Percentiles rank a stretch among this genome's conserved stretches.
Evolutionary conservation across 371 early-diverging fungal species (phyloP).

Genomic region (Mortierella sp.): DNA sequence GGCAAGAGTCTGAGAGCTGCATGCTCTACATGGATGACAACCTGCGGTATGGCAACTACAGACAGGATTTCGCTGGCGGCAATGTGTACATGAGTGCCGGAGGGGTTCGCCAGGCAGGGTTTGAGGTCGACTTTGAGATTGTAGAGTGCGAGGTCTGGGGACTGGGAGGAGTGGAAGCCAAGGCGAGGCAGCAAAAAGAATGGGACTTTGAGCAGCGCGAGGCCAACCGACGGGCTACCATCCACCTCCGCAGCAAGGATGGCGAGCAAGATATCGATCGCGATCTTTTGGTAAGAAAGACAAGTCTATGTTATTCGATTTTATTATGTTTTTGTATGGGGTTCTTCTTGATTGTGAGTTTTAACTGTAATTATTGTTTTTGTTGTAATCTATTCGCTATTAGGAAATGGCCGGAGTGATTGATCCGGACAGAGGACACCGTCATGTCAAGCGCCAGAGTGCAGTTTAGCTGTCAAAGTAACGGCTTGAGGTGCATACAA

Average conservation of each 20-base stretch:
- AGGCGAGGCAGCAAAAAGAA: slow-evolving; percentile 60
- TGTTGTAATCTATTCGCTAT: too few species aligned
- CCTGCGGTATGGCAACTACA: slow-evolving; percentile 62
- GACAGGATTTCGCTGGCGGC: slow-evolving; percentile 58
- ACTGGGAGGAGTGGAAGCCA: slow-evolving; percentile 63
- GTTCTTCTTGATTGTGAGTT: too few species aligned
- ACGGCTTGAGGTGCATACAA: too few species aligned
- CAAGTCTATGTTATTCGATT: too few species aligned
- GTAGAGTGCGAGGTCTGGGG: slow-evolving; percentile 74
- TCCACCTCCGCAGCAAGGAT: slow-evolving; percentile 63
- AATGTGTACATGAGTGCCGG: slow-evolving; percentile 46
- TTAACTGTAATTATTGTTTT: too few species aligned
- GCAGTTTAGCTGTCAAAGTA: too few species aligned
- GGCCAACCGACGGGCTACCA: slow-evolving; percentile 59
- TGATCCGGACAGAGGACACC: too few species aligned
- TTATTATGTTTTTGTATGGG: too few species aligned
- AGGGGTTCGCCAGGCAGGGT: slow-evolving; percentile 36
- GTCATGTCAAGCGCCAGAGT: too few species aligned
- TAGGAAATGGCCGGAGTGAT: too few species aligned
- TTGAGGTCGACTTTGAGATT: slow-evolving; percentile 62
- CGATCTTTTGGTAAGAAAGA: slow-evolving; percentile 47
- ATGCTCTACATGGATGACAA: slow-evolving; percentile 62
- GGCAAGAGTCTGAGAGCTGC: slow-evolving; percentile 53
- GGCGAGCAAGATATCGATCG: slow-evolving; percentile 56
- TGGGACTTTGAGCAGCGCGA: slow-evolving; percentile 74